Evolutionary conservation across 306 rosid genomes (phyloP), one percentile per base, ranked within the genome.

Genomic region (Hippophae gyantsensis): DNA sequence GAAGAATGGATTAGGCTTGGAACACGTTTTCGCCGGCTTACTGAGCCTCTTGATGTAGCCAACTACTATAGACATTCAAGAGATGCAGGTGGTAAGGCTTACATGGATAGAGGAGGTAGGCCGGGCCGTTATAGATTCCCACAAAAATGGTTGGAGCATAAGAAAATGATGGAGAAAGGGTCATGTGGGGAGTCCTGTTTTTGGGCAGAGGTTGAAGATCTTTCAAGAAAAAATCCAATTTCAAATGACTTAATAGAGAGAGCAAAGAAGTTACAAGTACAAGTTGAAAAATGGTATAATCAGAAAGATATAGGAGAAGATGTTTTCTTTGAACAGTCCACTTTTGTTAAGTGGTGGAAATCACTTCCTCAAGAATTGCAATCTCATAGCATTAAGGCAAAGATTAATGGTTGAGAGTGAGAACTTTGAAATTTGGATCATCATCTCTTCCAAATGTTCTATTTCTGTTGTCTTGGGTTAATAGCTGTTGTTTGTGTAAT

Each of bases 141-240:
- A 3, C 95, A 87, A 11, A 74, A 82, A 63, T 92, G 98, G 96
- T 57, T 64, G 0, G 98, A 92, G 58, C 85, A 87, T 64, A 14
- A 13, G 0, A 2, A 6, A 0, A 62, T 50, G 63, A 27, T 23
- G 64, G 8, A 9, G 3, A 52, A 38, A 0, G 79, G 5, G 13
- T 47, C 26, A 3, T 38, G 72, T 64, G 78, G 82, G 32, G 96
- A 83, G 63, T 83, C 96, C 0, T 73, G 58, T 46, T 74, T 87
- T 13, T 85, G 83, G 95, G 98, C 93, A 9, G 83, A 83, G 53
- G 66, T 85, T 54, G 96, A 92, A 57, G 98, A 92, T 50, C 78
- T 92, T 23, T 51, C 67, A 13, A 51, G 43, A 32, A 60, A 58
- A 32, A 32, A 32, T 2, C 38, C 38, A 32, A 32, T 32, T 32